These are phyloP conservation scores for Marasmius fiardii DNA, from an alignment of 1,284 basidiomycete species.

Conservation along the genomic window DNA sequence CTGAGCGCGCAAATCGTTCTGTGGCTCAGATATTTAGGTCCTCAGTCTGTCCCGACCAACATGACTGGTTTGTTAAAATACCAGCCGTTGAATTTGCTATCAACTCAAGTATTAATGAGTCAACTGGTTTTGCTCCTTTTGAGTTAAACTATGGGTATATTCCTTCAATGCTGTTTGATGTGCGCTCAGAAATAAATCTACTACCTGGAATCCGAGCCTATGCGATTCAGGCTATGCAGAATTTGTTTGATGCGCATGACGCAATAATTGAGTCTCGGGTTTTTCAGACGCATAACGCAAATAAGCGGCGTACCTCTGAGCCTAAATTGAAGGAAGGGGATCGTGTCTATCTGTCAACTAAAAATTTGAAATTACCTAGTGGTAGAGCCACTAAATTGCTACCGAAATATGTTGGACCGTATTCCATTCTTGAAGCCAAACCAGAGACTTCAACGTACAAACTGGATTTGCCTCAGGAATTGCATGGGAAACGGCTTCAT, in stretches of 20 bases:
- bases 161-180: not conserved
- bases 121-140: too few species aligned
- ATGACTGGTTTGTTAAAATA: conserved; percentile 28
- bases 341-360: too few species aligned
- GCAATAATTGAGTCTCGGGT: not conserved
- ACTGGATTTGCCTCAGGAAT: not conserved
- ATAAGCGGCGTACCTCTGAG: not conserved
- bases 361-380: not conserved
- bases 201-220: not conserved
- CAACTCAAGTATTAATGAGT: too few species aligned
- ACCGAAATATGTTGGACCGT: not conserved
- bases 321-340: too few species aligned
- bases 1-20: conserved; percentile 22
- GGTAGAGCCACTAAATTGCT: not conserved
- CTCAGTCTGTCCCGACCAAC: conserved; percentile 26
- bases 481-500: not conserved
- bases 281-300: not conserved
- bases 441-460: not conserved
- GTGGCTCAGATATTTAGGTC: conserved; percentile 24
- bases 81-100: too few species aligned
- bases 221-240: not conserved
- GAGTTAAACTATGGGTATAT: too few species aligned
- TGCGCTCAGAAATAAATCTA: not conserved
- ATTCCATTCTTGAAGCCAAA: not conserved
- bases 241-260: not conserved